phyloP scores from a whole-genome alignment of 2,329 filamentous ascomycete genomes.

The Fusarium liriodendri region DNA sequence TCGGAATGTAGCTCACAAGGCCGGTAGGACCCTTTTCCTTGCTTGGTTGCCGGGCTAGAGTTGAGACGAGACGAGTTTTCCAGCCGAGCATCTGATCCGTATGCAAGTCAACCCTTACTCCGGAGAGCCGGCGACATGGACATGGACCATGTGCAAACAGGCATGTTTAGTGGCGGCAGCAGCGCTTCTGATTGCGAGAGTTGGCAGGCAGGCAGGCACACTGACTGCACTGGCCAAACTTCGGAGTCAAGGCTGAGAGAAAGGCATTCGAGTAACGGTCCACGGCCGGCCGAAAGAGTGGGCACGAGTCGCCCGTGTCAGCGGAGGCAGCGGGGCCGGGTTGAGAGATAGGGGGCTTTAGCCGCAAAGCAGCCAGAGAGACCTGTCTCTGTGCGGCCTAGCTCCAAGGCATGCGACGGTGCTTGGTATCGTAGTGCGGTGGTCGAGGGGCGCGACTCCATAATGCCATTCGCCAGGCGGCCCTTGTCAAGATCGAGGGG shows the following conservation, averaged over 20 bases:
- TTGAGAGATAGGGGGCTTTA: slow-evolving; percentile 14
- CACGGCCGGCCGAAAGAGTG: slow-evolving; percentile 36
- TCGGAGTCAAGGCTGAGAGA: slow-evolving; percentile 1
- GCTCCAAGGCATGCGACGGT: neutral
- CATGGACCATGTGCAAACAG: slow-evolving; percentile 4
- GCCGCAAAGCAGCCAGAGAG: neutral
- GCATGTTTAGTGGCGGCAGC: slow-evolving; percentile 33
- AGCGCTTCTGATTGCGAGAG: slow-evolving; percentile 35
- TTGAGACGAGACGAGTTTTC: slow-evolving; percentile 33
- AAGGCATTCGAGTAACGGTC: slow-evolving; percentile 7
- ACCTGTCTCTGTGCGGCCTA: neutral
- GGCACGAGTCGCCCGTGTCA: slow-evolving; percentile 33
- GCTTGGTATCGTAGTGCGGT: slow-evolving; percentile 11
- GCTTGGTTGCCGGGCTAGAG: slow-evolving; percentile 12
- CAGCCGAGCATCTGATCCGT: slow-evolving; percentile 17
- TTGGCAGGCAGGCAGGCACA: slow-evolving; percentile 6
- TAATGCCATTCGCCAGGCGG: slow-evolving; percentile 28
- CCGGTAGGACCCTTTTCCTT: neutral
- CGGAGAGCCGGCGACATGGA: slow-evolving; percentile 29
- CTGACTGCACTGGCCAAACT: neutral
- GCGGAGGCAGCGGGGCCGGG: slow-evolving; percentile 38
- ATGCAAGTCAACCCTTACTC: slow-evolving; percentile 28
- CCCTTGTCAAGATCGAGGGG: slow-evolving; percentile 41
- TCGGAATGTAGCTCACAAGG: neutral
- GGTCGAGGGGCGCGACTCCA: slow-evolving; percentile 15